Evolutionary conservation across 139 green algal species (phyloP).

Genomic region (Chlorella vulgaris): DNA sequence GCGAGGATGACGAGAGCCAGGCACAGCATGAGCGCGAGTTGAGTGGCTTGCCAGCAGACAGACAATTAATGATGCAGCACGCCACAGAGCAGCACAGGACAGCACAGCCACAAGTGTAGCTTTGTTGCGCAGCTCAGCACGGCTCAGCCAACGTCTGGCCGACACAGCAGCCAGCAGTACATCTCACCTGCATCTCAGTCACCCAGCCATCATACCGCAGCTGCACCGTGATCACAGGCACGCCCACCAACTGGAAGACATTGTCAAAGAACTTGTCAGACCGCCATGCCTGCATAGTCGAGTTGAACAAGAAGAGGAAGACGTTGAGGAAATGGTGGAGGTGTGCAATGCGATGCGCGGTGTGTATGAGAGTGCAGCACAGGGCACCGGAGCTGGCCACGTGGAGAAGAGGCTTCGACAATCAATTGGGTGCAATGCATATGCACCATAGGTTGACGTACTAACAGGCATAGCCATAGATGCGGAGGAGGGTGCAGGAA

Average conservation of each 20-base stretch:
- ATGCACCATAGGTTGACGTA: neutral
- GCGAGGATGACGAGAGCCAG: neutral
- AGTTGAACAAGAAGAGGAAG: neutral
- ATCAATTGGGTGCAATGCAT: too few species aligned
- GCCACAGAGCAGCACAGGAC: too few species aligned
- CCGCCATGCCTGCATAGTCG: constrained; percentile 61
- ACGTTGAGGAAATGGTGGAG: neutral
- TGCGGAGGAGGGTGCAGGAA: neutral
- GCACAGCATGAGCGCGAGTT: neutral
- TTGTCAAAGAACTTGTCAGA: constrained; percentile 82
- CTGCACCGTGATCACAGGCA: constrained; percentile 97
- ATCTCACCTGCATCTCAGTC: constrained; percentile 82
- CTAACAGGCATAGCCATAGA: neutral
- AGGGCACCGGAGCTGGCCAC: too few species aligned
- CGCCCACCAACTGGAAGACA: constrained; percentile 91
- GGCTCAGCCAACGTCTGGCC: neutral
- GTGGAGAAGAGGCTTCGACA: too few species aligned
- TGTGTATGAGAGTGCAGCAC: too few species aligned
- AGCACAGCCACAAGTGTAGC: neutral
- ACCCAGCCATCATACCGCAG: constrained; percentile 97
- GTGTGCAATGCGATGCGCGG: too few species aligned
- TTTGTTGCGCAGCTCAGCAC: neutral
- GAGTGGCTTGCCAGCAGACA: too few species aligned
- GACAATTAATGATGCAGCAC: too few species aligned
- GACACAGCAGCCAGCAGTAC: constrained; percentile 41